Conservation (phyloP, 2,329 filamentous ascomycete species). For the Reticulascus tulasneorum region DNA sequence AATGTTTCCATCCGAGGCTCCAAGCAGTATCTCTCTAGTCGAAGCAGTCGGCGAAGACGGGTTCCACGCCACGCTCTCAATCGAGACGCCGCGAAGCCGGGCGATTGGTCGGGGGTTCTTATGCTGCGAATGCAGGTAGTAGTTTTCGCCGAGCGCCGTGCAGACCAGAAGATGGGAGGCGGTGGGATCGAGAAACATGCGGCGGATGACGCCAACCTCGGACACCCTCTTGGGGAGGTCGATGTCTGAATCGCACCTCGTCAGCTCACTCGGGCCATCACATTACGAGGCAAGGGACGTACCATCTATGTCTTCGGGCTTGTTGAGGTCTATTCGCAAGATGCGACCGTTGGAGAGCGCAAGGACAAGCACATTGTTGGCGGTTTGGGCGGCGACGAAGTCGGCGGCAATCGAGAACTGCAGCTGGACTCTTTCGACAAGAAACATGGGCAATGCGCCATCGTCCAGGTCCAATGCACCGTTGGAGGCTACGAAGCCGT, state of each 20-base stretch:
- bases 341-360: slow-evolving; percentile 91
- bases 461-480: slow-evolving; percentile 52
- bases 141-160: slow-evolving; percentile 91
- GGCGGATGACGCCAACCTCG: slow-evolving; percentile 86
- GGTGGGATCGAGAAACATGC: slow-evolving; percentile 96
- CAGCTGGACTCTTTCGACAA: slow-evolving; percentile 86
- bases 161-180: slow-evolving; percentile 91
- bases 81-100: slow-evolving; percentile 77
- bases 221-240: slow-evolving; percentile 91
- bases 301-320: slow-evolving; percentile 93
- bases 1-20: slow-evolving; percentile 87
- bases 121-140: slow-evolving; percentile 94
- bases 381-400: slow-evolving; percentile 93
- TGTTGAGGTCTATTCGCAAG: slow-evolving; percentile 88
- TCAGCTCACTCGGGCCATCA: slow-evolving; percentile 5
- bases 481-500: slow-evolving; percentile 66
- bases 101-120: slow-evolving; percentile 79
- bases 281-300: slow-evolving; percentile 18
- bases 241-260: slow-evolving; percentile 65
- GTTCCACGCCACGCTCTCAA: slow-evolving; percentile 93
- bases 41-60: slow-evolving; percentile 88
- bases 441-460: slow-evolving; percentile 82
- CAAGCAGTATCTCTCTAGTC: slow-evolving; percentile 88
- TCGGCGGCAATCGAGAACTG: slow-evolving; percentile 93
- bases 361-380: slow-evolving; percentile 92